phyloP scores from a whole-genome alignment of 192 early-diverging fungal species.

The Linnemannia exigua region DNA sequence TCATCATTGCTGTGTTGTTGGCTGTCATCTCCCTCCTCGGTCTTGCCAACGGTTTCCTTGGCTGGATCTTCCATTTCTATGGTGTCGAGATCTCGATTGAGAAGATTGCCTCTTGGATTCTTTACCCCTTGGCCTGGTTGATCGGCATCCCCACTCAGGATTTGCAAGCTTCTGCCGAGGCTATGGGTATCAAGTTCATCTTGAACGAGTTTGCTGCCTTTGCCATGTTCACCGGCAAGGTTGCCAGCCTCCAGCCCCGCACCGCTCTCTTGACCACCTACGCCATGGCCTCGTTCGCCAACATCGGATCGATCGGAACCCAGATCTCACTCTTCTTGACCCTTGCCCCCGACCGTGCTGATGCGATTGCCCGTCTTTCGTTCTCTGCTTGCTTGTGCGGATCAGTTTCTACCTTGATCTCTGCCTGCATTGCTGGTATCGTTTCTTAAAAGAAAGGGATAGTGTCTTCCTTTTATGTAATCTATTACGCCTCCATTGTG shows the following conservation, averaged over 20 bases:
- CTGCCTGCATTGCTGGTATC: conserved; percentile 87
- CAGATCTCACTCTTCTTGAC: conserved; percentile 83
- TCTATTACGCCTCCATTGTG: neutral
- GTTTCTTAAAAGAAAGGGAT: conserved; percentile 51
- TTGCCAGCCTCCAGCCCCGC: conserved; percentile 62
- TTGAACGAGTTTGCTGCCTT: conserved; percentile 95
- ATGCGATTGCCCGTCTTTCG: conserved; percentile 79
- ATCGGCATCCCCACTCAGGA: conserved; percentile 60
- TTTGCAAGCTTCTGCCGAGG: conserved; percentile 39
- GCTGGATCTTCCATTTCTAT: conserved; percentile 78
- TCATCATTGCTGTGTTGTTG: conserved; percentile 83
- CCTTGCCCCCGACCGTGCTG: conserved; percentile 79
- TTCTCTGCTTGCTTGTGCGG: conserved; percentile 86
- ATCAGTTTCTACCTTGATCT: conserved; percentile 82
- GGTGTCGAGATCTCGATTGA: conserved; percentile 72
- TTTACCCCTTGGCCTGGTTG: conserved; percentile 75
- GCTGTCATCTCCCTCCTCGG: conserved; percentile 81
- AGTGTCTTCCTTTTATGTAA: neutral
- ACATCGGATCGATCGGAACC: conserved; percentile 87
- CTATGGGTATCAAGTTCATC: conserved; percentile 81
- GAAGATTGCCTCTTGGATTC: conserved; percentile 81
- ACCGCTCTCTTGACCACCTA: conserved; percentile 72
- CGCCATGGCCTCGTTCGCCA: conserved; percentile 90
- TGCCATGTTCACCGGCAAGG: conserved; percentile 58
- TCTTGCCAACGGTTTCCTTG: conserved; percentile 77